These are phyloP conservation scores for Alternaria burnsii DNA, from an alignment of 2,329 filamentous ascomycete species.

Conservation along the genomic window DNA sequence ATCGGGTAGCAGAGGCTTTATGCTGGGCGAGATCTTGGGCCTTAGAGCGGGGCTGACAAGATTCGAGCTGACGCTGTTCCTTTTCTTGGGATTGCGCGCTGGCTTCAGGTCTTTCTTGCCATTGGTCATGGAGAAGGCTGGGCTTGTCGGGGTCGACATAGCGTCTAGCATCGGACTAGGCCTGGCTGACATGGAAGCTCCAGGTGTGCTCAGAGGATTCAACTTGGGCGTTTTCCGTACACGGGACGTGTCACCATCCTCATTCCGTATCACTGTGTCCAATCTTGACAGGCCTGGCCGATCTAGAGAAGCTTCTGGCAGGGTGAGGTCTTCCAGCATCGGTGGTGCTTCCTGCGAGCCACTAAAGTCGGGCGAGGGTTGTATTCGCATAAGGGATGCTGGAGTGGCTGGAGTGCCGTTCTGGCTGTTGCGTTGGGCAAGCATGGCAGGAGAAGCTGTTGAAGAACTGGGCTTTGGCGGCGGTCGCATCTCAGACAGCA, in stretches of 20 bases:
- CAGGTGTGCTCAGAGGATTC: constrained; percentile 63
- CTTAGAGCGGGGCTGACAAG: constrained; percentile 87
- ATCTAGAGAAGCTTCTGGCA: constrained; percentile 73
- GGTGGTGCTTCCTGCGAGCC: constrained; percentile 34
- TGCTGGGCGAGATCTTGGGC: constrained; percentile 91
- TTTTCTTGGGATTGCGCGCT: constrained; percentile 49
- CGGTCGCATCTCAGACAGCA: constrained; percentile 62
- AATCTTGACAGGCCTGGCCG: constrained; percentile 59
- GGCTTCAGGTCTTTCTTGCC: constrained; percentile 45
- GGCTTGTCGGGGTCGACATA: constrained; percentile 60
- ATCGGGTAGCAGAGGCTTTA: constrained; percentile 86
- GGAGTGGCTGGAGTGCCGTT: constrained; percentile 70
- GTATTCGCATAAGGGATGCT: constrained; percentile 77
- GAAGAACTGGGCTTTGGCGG: constrained; percentile 71
- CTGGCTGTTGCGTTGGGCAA: constrained; percentile 53
- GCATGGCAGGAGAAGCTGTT: constrained; percentile 72
- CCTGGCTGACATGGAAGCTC: constrained; percentile 37
- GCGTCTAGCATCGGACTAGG: constrained; percentile 63
- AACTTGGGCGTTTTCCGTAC: constrained; percentile 72
- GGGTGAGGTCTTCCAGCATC: constrained; percentile 67
- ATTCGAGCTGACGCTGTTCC: constrained; percentile 66
- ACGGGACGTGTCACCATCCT: constrained; percentile 64
- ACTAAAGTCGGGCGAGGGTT: constrained; percentile 49
- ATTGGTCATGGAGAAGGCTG: constrained; percentile 38
- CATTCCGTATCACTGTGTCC: constrained; percentile 60